These are phyloP conservation scores for Cinnamomum micranthum DNA, from an alignment of 164 flowering plant species.

Conservation along the genomic window DNA sequence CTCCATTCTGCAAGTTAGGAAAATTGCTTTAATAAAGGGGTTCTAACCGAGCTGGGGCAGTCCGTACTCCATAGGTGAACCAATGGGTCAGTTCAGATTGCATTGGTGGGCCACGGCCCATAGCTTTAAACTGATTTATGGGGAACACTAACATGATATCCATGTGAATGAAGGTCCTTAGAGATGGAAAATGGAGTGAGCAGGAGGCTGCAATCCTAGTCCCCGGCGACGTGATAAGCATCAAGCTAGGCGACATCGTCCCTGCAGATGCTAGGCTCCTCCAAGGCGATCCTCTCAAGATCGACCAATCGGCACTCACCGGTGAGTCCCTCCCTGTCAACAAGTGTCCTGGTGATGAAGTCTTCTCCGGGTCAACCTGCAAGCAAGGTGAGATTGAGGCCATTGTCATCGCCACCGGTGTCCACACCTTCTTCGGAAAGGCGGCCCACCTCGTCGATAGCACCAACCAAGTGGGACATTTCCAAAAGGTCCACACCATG, in stretches of 20 bases:
- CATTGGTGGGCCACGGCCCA: no score
- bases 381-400: conserved; percentile 96
- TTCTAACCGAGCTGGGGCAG: no score
- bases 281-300: conserved; percentile 85
- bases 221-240: conserved; percentile 79
- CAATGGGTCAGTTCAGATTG: no score
- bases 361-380: conserved; percentile 89
- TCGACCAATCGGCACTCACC: conserved; percentile 87
- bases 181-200: conserved; percentile 78
- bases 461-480: conserved; percentile 86
- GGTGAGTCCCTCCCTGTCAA: conserved; percentile 84
- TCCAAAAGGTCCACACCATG: conserved; percentile 57
- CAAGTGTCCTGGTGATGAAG: conserved; percentile 58
- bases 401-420: conserved; percentile 84
- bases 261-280: conserved; percentile 90
- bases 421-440: conserved; percentile 89
- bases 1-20: no score
- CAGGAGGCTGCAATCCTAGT: conserved; percentile 75
- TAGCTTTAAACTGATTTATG: no score
- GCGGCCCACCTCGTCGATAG: conserved; percentile 91
- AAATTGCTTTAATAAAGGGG: no score
- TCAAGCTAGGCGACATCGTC: conserved; percentile 80
- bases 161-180: conserved; percentile 37
- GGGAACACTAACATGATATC: not conserved
- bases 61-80: no score